phyloP scores from a whole-genome alignment of 805 yeast species.

The Jamesozyma jinghongensis region DNA sequence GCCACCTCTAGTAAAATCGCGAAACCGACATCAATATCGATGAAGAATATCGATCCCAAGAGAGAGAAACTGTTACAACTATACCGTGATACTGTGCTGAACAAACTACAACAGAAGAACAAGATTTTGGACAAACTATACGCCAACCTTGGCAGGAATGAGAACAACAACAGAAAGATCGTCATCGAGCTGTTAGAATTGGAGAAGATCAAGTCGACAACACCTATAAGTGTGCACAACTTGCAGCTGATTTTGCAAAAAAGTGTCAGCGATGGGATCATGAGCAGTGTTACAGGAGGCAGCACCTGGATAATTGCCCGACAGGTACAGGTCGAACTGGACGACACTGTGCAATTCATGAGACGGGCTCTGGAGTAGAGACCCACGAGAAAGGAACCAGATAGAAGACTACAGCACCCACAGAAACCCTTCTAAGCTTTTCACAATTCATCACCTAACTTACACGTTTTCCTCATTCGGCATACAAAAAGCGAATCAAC shows the following conservation, averaged over 20 bases:
- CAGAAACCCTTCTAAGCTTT: too few species aligned
- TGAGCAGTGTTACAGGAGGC: conserved; percentile 18
- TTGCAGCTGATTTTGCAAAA: conserved; percentile 26
- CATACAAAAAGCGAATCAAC: too few species aligned
- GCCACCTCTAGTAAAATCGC: background rate
- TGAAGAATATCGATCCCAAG: conserved; percentile 17
- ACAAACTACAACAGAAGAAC: conserved; percentile 24
- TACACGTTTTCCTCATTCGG: too few species aligned
- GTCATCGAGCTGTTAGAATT: conserved; percentile 12
- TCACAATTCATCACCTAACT: background rate
- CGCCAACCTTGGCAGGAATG: conserved; percentile 5
- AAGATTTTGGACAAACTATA: conserved; percentile 17
- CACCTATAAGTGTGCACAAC: conserved; percentile 26
- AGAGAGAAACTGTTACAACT: conserved; percentile 24
- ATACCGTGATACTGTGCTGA: conserved; percentile 28
- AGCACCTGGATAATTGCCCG: conserved; percentile 20
- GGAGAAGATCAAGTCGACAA: conserved; percentile 18
- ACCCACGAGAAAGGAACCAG: too few species aligned
- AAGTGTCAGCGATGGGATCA: conserved; percentile 25
- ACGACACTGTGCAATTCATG: conserved; percentile 30
- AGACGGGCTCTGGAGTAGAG: conserved; percentile 26
- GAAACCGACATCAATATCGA: conserved; percentile 1
- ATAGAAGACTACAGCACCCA: too few species aligned
- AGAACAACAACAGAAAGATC: conserved; percentile 1
- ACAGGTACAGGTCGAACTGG: conserved; percentile 25